Percentiles rank a stretch among this genome's conserved stretches.
phyloP scores from a whole-genome alignment of 495 filamentous ascomycete genomes.

The Aspergillus biplanus region DNA sequence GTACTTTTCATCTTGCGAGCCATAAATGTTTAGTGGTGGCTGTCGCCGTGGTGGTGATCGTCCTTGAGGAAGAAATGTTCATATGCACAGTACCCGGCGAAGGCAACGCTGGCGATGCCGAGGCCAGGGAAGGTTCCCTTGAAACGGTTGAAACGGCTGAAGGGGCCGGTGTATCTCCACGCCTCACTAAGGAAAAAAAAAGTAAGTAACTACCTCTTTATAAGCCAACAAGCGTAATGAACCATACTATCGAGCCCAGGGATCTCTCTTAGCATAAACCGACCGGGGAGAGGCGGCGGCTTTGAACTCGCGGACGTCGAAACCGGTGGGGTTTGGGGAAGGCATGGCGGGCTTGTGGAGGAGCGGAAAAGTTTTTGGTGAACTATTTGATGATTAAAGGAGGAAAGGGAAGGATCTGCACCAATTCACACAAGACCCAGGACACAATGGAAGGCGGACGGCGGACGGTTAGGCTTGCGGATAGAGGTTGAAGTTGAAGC shows the following conservation, averaged over 20 bases:
- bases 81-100: conserved; percentile 83
- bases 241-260: conserved; percentile 78
- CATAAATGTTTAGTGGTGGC: conserved; percentile 40
- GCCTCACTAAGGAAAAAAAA: conserved; percentile 69
- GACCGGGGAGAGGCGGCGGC: conserved; percentile 64
- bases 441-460: conserved; percentile 17
- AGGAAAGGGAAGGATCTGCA: background rate
- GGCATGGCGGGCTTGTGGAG: conserved; percentile 45
- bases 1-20: background rate
- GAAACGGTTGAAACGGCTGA: conserved; percentile 87
- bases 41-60: conserved; percentile 66
- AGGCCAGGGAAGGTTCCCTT: conserved; percentile 83
- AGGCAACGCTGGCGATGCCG: conserved; percentile 88
- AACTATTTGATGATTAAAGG: conserved; percentile 13
- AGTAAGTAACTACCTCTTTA: conserved; percentile 22
- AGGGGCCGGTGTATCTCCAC: conserved; percentile 92
- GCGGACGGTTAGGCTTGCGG: background rate
- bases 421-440: conserved; percentile 21
- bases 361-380: background rate
- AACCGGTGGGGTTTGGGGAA: conserved; percentile 76
- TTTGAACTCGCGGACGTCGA: conserved; percentile 75
- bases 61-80: conserved; percentile 85
- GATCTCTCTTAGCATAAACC: conserved; percentile 67
- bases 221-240: background rate
- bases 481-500: conserved; percentile 28